These are phyloP conservation scores for Mortierella sp. DNA, from an alignment of 371 early-diverging fungal genomes.

Conservation along the genomic window DNA sequence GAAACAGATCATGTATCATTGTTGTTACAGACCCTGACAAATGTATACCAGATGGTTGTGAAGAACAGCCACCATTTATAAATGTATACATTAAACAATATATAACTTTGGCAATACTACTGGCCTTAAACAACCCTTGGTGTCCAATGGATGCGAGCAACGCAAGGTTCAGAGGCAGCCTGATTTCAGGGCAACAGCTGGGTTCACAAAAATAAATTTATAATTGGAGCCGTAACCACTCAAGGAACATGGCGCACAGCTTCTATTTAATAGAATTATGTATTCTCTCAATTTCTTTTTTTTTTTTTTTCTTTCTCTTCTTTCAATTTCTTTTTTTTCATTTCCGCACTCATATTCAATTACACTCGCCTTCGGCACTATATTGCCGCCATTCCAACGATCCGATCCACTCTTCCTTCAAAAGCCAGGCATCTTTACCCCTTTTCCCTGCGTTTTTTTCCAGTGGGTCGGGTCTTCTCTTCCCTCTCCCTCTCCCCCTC, in stretches of 20 bases:
- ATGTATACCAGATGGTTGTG: not conserved
- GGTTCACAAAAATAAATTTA: too few species aligned
- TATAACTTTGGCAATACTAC: too few species aligned
- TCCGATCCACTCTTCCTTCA: conserved; percentile 14
- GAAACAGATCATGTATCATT: not conserved
- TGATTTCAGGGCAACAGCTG: too few species aligned
- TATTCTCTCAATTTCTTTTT: not conserved
- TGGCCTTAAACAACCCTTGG: too few species aligned
- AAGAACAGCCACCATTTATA: not conserved
- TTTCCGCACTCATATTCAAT: not conserved
- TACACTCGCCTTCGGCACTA: not conserved
- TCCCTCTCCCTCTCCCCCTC: not conserved
- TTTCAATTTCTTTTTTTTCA: not conserved
- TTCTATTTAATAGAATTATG: not conserved
- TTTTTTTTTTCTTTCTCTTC: not conserved
- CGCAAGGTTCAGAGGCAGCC: too few species aligned
- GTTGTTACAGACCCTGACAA: not conserved
- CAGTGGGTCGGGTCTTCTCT: conserved; percentile 11
- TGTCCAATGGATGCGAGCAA: too few species aligned
- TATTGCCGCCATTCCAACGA: not conserved
- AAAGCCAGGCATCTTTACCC: not conserved
- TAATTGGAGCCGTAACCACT: too few species aligned
- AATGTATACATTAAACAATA: not conserved
- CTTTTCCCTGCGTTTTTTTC: not conserved
- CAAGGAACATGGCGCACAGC: conserved; percentile 6